A percentile compares a stretch with the other conserved stretches of the same genome.
phyloP scores from a whole-genome alignment of 257 asterid genomes.

The Forsythia suspensa region DNA sequence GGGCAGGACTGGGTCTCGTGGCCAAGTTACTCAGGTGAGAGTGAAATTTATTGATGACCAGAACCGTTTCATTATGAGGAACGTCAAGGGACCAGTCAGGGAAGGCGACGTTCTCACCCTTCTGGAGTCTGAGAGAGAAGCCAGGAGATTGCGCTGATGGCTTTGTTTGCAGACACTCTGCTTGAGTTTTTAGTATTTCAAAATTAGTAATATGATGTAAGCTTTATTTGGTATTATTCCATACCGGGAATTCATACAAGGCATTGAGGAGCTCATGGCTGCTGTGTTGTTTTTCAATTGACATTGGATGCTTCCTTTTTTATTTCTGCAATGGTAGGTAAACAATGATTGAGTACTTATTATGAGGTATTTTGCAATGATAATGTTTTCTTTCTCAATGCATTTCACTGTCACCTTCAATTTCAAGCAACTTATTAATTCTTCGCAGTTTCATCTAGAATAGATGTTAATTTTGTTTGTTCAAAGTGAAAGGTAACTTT shows the following conservation, averaged over 20 bases:
- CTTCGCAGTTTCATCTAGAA: too few relatives aligned
- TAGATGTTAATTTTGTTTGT: too few relatives aligned
- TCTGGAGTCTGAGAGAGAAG: conserved; percentile 47
- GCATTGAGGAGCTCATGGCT: neutral
- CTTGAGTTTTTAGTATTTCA: conserved; percentile 1
- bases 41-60: conserved; percentile 42
- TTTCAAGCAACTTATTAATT: too few relatives aligned
- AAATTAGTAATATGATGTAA: neutral
- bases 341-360: neutral
- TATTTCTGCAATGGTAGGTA: neutral
- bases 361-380: neutral
- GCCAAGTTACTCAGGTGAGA: conserved; percentile 47
- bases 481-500: too few relatives aligned
- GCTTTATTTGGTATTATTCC: neutral
- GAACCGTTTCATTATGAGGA: conserved; percentile 44
- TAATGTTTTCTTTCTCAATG: too few relatives aligned
- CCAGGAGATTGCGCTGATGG: conserved; percentile 42
- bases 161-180: neutral
- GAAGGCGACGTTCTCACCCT: conserved; percentile 47
- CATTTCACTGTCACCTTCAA: too few relatives aligned
- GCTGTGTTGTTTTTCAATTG: conserved; percentile 3
- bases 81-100: conserved; percentile 44
- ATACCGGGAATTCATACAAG: conserved; percentile 4
- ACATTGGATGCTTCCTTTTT: conserved; percentile 8
- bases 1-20: conserved; percentile 50